Evolutionary conservation across 148 eudicot genomes (phyloP).

Genomic region (Polygonum maritimum): DNA sequence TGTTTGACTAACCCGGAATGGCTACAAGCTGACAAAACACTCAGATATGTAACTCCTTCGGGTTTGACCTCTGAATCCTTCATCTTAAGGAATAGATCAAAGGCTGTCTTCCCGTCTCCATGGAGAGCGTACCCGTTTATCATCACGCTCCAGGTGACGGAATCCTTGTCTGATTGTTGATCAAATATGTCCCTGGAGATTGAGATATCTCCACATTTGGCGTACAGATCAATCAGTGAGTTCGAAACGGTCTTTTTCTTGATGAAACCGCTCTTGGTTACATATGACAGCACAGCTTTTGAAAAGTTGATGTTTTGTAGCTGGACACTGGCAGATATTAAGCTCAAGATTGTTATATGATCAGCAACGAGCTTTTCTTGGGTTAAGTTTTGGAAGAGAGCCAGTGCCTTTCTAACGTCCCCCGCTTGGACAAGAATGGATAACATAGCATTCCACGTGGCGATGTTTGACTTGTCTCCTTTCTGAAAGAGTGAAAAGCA

Average conservation of each 20-base stretch:
- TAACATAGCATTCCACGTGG: conserved; percentile 57
- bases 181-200: conserved; percentile 44
- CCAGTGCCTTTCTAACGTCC: conserved; percentile 20
- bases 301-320: conserved; percentile 23
- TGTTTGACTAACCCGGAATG: conserved; percentile 45
- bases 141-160: conserved; percentile 52
- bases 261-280: conserved; percentile 34
- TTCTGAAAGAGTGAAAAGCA: conserved; percentile 35
- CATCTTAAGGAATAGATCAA: conserved; percentile 36
- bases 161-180: conserved; percentile 26
- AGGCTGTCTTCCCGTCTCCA: conserved; percentile 40
- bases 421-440: conserved; percentile 34
- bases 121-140: conserved; percentile 46
- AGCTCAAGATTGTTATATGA: conserved; percentile 38
- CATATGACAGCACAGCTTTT: conserved; percentile 27
- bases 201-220: conserved; percentile 41
- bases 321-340: conserved; percentile 38
- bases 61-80: conserved; percentile 27
- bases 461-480: conserved; percentile 33
- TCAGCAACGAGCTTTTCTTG: conserved; percentile 28
- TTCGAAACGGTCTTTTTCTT: conserved; percentile 32
- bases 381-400: conserved; percentile 31
- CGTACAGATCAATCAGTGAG: conserved; percentile 37
- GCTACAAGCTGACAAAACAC: conserved; percentile 56
- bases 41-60: conserved; percentile 38